Evolutionary conservation across 306 rosid species (phyloP), one percentile per base, ranked within the genome.

Genomic region (Rosa persica): DNA sequence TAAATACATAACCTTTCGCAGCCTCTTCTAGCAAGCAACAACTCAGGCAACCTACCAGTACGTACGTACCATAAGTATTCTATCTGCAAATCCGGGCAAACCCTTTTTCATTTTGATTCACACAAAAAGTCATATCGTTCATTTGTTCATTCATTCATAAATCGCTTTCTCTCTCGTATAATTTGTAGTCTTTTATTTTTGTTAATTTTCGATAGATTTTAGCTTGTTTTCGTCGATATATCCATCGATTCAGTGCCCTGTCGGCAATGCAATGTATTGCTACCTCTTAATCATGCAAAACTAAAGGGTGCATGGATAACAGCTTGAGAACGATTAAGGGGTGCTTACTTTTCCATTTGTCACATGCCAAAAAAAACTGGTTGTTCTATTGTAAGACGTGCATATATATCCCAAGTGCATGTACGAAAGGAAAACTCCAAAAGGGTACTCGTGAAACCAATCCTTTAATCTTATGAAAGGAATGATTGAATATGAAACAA

Each of bases 331-430:
- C 54, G 73, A 85, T 83, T 73, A 80, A 81, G 81, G 87, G 86
- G 82, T 85, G 81, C 74, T 73, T 43, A 57, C 55, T 70, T 54
- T 51, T 86, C 87, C 89, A 83, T 82, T 83, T 89, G 87, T 85
- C 89, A 83, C 83, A 70, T 73, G 72, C 78, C 19, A 48, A 36
- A 84, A 69, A 64, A 76, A 39, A 6, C 87, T 86, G 73, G 83
- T 57, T 72, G 72, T 79, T 62, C 11, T 27, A 40, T 23, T 25
- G 13, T 12, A 1, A 25, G 66, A n/a, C 62, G 62, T 57, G 10
- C 61, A 8, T 55, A 22, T 23, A 58, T 25, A 25, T 62, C 38
- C 40, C 13, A 30, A 62, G 8, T 12, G 36, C 67, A 27, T 62
- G 42, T 30, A 62, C 42, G 68, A 62, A 27, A 30, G 6, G 23